Conservation (phyloP, 305 asterid genomes). For the Fraxinus velutina region DNA sequence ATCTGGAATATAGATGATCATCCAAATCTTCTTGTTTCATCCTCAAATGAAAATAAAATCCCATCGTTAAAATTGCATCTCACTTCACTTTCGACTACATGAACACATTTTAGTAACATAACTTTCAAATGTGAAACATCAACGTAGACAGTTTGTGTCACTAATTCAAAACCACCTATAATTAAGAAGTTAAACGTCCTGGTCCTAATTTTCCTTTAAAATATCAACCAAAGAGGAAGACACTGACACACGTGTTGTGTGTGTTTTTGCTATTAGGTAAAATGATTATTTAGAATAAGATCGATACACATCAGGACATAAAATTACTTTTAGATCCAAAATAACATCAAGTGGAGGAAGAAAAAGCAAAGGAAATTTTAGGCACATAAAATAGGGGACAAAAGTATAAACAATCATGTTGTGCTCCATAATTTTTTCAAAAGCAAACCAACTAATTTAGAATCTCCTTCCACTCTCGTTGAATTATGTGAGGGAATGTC, state of each 20-base stretch:
- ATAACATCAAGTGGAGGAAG: slow-evolving; percentile 28
- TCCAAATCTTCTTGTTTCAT: not conserved
- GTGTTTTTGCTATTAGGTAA: not conserved
- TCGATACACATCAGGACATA: slow-evolving; percentile 43
- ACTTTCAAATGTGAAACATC: not conserved
- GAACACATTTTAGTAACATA: not conserved
- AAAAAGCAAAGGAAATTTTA: slow-evolving; percentile 23
- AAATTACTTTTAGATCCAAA: slow-evolving; percentile 40
- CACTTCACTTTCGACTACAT: not conserved
- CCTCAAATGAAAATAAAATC: not conserved
- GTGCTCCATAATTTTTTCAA: slow-evolving; percentile 26
- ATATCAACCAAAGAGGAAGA: not conserved
- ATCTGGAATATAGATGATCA: no score
- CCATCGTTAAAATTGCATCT: not conserved
- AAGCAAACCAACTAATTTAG: slow-evolving; percentile 28
- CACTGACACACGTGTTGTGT: not conserved
- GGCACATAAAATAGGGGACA: slow-evolving; percentile 29
- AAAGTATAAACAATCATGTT: slow-evolving; percentile 34
- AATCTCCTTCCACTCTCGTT: slow-evolving; percentile 43
- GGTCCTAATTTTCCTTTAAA: not conserved
- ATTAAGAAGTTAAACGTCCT: not conserved
- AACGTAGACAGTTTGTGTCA: not conserved
- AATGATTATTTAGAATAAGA: slow-evolving; percentile 20
- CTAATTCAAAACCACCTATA: not conserved
- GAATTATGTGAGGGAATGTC: slow-evolving; percentile 66